Evolutionary conservation across 495 filamentous ascomycete species (phyloP).

Genomic region (Collariella sp.): DNA sequence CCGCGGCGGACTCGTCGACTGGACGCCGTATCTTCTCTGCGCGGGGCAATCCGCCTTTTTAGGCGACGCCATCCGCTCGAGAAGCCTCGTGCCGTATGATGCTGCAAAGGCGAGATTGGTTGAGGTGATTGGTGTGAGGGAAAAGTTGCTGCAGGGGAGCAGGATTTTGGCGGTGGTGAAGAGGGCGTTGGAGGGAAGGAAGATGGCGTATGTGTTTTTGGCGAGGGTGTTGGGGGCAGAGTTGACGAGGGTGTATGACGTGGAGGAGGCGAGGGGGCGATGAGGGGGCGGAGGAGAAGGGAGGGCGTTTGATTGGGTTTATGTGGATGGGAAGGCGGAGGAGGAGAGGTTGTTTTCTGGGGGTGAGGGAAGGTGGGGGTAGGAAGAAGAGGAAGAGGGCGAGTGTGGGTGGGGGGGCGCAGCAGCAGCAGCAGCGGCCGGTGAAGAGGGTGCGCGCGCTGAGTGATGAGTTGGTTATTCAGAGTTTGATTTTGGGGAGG

Average conservation of each 20-base stretch:
- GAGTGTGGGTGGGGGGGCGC: no score
- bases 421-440: slow-evolving; percentile 25
- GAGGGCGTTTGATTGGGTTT: slow-evolving; percentile 68
- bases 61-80: slow-evolving; percentile 66
- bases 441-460: slow-evolving; percentile 50
- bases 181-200: slow-evolving; percentile 52
- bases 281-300: slow-evolving; percentile 44
- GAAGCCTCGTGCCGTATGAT: slow-evolving; percentile 52
- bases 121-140: slow-evolving; percentile 47
- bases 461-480: slow-evolving; percentile 81
- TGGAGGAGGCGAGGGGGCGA: no score
- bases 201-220: slow-evolving; percentile 56
- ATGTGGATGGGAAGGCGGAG: slow-evolving; percentile 51
- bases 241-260: slow-evolving; percentile 56
- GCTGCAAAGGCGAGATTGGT: slow-evolving; percentile 48
- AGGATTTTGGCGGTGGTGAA: slow-evolving; percentile 70
- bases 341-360: slow-evolving; percentile 23
- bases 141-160: slow-evolving; percentile 54
- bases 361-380: slow-evolving; percentile 1
- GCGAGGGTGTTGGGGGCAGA: slow-evolving; percentile 68
- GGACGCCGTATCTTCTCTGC: slow-evolving; percentile 74
- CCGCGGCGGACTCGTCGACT: slow-evolving; percentile 54
- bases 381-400: slow-evolving; percentile 41
- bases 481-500: slow-evolving; percentile 83
- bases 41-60: slow-evolving; percentile 75